phyloP scores from a whole-genome alignment of 1,284 basidiomycete species.

The Uromyces viciae-fabae region DNA sequence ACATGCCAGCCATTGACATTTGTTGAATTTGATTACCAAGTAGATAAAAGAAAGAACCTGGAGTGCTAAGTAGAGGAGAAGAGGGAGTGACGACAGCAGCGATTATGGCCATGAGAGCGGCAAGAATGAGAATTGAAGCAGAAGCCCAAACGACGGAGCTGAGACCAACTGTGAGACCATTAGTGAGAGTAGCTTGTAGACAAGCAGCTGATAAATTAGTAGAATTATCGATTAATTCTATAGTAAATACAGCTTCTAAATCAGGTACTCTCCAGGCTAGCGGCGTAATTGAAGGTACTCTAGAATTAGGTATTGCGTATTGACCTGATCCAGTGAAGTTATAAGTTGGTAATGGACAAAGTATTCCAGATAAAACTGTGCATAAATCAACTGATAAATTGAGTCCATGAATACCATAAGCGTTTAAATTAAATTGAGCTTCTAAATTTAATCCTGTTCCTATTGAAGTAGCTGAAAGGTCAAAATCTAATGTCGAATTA shows the following conservation, averaged over 20 bases:
- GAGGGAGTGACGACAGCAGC: conserved; percentile 45
- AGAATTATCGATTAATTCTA: conserved; percentile 50
- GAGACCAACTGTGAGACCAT: conserved; percentile 53
- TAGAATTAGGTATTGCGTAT: conserved; percentile 49
- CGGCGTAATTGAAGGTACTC: conserved; percentile 49
- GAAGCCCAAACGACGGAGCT: conserved; percentile 51
- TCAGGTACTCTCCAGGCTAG: conserved; percentile 54
- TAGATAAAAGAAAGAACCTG: conserved; percentile 42
- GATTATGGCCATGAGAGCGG: conserved; percentile 49
- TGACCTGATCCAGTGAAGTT: conserved; percentile 52
- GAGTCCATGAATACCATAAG: conserved; percentile 52
- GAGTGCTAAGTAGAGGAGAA: conserved; percentile 50
- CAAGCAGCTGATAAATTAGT: conserved; percentile 50
- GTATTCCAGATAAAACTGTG: conserved; percentile 48
- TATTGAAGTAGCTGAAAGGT: conserved; percentile 51
- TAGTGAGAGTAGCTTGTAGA: conserved; percentile 53
- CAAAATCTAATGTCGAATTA: conserved; percentile 52
- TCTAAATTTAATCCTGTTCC: conserved; percentile 48
- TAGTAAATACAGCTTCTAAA: conserved; percentile 53
- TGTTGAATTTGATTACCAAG: conserved; percentile 49
- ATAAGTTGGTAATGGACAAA: conserved; percentile 54
- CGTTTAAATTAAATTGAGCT: conserved; percentile 47
- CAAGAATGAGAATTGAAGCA: conserved; percentile 46
- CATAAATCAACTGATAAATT: conserved; percentile 53
- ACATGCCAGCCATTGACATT: conserved; percentile 51